phyloP scores from a whole-genome alignment of 192 early-diverging fungal species.

The Rhizophagus clarus region DNA sequence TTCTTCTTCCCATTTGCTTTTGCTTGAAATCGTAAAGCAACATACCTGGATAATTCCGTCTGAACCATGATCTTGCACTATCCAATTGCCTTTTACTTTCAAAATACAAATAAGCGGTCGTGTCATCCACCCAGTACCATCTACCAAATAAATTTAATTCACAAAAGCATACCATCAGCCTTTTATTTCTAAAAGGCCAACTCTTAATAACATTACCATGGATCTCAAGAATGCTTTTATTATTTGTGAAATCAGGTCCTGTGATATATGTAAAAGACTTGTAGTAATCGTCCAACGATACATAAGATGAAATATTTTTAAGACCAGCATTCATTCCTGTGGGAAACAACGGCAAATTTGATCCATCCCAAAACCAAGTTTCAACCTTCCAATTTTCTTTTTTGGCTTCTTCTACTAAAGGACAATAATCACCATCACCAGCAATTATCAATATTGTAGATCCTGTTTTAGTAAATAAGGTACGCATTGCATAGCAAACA shows the following conservation, averaged over 20 bases:
- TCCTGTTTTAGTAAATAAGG: too few relatives aligned
- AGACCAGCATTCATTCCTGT: not conserved
- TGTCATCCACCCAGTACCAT: conserved; percentile 15
- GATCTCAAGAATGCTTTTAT: conserved; percentile 11
- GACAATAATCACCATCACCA: too few relatives aligned
- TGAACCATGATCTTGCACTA: not conserved
- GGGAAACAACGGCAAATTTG: not conserved
- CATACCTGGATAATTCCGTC: not conserved
- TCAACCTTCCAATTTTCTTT: too few relatives aligned
- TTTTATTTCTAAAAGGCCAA: not conserved
- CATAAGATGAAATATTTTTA: not conserved
- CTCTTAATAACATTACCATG: not conserved
- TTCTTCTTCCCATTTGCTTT: too few relatives aligned
- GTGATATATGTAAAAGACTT: not conserved
- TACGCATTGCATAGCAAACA: too few relatives aligned
- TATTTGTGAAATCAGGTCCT: conserved; percentile 17
- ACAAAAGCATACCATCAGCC: conserved; percentile 23
- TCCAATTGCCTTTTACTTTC: not conserved
- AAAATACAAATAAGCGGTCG: conserved; percentile 5
- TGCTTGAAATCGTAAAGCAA: too few relatives aligned
- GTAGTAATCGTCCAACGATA: not conserved
- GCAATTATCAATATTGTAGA: too few relatives aligned
- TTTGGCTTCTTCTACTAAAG: too few relatives aligned
- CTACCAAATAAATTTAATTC: conserved; percentile 4
- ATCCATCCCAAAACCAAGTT: too few relatives aligned